Evolutionary conservation across 129 eudicot genomes (phyloP).

Genomic region (Lonicera japonica): DNA sequence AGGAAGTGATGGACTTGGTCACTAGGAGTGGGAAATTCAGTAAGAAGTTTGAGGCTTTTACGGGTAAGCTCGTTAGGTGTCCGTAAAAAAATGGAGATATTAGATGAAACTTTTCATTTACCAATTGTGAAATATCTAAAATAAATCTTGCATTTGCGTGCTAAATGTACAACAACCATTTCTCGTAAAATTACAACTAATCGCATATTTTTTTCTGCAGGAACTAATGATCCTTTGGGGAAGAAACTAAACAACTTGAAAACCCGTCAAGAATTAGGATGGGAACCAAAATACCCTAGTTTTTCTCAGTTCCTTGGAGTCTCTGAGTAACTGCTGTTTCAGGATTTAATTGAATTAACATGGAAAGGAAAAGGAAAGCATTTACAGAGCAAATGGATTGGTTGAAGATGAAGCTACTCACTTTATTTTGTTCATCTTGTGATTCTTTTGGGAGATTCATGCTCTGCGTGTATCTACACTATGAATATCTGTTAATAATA

Average conservation of each 20-base stretch:
- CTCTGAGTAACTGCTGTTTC: conserved; percentile 18
- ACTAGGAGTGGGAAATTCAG: conserved; percentile 70
- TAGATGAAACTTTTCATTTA: neutral
- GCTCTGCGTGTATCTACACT: neutral
- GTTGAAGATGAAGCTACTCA: conserved; percentile 1
- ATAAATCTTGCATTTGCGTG: neutral
- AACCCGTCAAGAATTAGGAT: conserved; percentile 64
- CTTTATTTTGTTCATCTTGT: conserved; percentile 3
- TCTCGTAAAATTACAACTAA: neutral
- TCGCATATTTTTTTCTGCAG: conserved; percentile 31
- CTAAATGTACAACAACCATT: too few species aligned
- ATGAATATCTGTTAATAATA: neutral
- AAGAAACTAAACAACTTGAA: conserved; percentile 76
- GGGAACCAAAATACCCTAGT: conserved; percentile 91
- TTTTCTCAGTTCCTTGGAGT: conserved; percentile 74
- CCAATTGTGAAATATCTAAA: neutral
- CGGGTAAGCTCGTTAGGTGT: conserved; percentile 35
- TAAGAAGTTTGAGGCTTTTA: conserved; percentile 65
- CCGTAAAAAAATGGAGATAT: neutral
- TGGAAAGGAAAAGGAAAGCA: conserved; percentile 6
- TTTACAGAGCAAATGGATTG: conserved; percentile 7
- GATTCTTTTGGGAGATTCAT: neutral
- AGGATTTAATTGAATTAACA: conserved; percentile 14
- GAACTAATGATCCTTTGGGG: conserved; percentile 71
- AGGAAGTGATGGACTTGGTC: conserved; percentile 85